Evolutionary conservation across 306 rosid genomes (phyloP).

Genomic region (Crotalaria pallida): DNA sequence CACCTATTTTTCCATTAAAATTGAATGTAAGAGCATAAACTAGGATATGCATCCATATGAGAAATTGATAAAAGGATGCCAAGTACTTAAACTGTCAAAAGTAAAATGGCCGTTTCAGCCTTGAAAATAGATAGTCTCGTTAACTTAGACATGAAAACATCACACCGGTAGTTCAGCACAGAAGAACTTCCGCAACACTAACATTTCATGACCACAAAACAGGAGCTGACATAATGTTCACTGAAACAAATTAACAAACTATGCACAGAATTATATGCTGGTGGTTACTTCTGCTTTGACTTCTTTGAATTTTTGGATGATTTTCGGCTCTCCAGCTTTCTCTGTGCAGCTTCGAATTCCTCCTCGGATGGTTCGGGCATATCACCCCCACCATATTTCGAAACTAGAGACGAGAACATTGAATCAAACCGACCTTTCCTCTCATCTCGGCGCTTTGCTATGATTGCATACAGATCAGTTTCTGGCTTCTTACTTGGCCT

Average conservation of each 20-base stretch:
- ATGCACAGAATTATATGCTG: background rate
- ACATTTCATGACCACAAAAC: conserved; percentile 1
- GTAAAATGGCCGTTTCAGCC: conserved; percentile 1
- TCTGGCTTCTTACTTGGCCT: conserved; percentile 58
- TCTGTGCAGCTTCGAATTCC: conserved; percentile 74
- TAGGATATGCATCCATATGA: background rate
- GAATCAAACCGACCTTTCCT: conserved; percentile 70
- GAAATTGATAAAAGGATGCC: background rate
- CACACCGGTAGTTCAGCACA: background rate
- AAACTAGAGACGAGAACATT: conserved; percentile 66
- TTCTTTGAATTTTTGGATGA: conserved; percentile 55
- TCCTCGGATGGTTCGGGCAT: conserved; percentile 73
- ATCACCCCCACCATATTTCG: conserved; percentile 64
- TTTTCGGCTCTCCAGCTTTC: conserved; percentile 58
- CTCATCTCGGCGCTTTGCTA: conserved; percentile 53
- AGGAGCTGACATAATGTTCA: background rate
- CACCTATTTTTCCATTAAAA: background rate
- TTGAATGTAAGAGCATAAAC: background rate
- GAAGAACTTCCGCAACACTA: background rate
- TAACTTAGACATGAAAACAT: background rate
- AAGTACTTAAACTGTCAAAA: background rate
- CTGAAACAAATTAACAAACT: conserved; percentile 1
- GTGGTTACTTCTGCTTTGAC: conserved; percentile 52
- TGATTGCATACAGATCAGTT: conserved; percentile 52
- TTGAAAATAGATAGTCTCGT: conserved; percentile 8